Evolutionary conservation across 2,329 filamentous ascomycete species (phyloP), one percentile per base, ranked within the genome.

Genomic region (Pseudocercospora eumusae): DNA sequence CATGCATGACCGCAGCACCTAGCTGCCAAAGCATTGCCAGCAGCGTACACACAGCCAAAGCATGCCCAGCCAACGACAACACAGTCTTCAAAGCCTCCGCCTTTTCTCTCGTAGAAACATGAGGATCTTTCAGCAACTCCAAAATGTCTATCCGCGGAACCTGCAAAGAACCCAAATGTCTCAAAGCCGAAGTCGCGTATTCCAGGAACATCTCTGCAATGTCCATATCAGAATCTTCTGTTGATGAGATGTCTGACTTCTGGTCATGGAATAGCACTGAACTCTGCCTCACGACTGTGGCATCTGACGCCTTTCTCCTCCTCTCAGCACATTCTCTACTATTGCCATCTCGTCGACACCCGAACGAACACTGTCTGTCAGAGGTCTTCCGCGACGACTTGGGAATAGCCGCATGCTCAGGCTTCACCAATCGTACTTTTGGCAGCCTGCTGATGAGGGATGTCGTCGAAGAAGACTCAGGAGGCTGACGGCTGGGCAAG

Each of bases 11-110:
- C 36, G 70, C 71, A 11, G 63, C 65, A 6, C 66, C 65, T 1
- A 74, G 31, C 57, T 68, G 68, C 66, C 70, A 72, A 1, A 70
- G 45, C 61, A 69, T 64, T 2, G 68, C 66, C 20, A 74, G 27
- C 27, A 64, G 61, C 21, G 69, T 66, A 45, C 73, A 58, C 2
- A 71, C 58, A 6, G 68, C 65, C 36, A 73, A 15, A 3, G 61
- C 61, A 33, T 73, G 71, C 10, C 62, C 66, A 1, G 62, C 64
- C 21, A 70, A 49, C 2, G 66, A 62, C 3, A 71, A 42, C 20
- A 72, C 40, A 13, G 63, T 62, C 33, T 69, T 72, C 44, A 70
- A 20, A 13, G 68, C 71, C 20, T 68, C 66, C 1, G 69, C 31
- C 47, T 70, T 72, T 47, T 72, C 66, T 25, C 66, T 60, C 5